Evolutionary conservation across 495 filamentous ascomycete species (phyloP), one percentile per base, ranked within the genome.

Genomic region (Trypethelium eluteriae): DNA sequence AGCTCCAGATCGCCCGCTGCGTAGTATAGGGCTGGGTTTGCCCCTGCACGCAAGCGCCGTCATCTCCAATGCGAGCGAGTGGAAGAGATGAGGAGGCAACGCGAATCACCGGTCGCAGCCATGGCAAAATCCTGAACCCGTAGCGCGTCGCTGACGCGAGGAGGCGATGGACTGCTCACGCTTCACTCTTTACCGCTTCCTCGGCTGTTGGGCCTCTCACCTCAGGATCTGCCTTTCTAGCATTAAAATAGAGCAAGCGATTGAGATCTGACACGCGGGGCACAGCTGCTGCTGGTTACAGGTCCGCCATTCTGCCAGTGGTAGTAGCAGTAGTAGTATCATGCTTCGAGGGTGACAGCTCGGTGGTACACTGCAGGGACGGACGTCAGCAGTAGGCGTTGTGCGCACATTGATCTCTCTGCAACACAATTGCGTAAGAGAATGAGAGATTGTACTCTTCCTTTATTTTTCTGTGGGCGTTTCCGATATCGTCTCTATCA

Each of bases 61-160:
- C 25, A 59, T 59, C 53, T 59, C 53, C 53, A 11, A 59, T 59
- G 53, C 53, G 53, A 34, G 11, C 5, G 53, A 35, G 25, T 59
- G 32, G n/a, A 59, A 59, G 53, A 59, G 53, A 32, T 59, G 11
- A 18, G 7, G 53, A 59, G 32, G 53, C 53, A 59, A 59, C 25
- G 53, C 53, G 32, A 36, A 59, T 59, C 53, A 59, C 53, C 53
- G 53, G 53, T 59, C 25, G 36, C 10, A 32, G 53, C 25, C 53
- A 7, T 36, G 53, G 53, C 18, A 5, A 18, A 7, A n/a, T 44
- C 41, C 14, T 44, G 41, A 14, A 14, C 41, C 41, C 41, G 32
- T 11, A 59, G 53, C 53, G 53, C 53, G 53, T 59, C 32, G 53
- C 53, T 59, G 53, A 59, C 53, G 53, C 53, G 53, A 59, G 53